These are phyloP conservation scores for Glonium stellatum DNA, from an alignment of 495 filamentous ascomycete genomes.

Conservation along the genomic window DNA sequence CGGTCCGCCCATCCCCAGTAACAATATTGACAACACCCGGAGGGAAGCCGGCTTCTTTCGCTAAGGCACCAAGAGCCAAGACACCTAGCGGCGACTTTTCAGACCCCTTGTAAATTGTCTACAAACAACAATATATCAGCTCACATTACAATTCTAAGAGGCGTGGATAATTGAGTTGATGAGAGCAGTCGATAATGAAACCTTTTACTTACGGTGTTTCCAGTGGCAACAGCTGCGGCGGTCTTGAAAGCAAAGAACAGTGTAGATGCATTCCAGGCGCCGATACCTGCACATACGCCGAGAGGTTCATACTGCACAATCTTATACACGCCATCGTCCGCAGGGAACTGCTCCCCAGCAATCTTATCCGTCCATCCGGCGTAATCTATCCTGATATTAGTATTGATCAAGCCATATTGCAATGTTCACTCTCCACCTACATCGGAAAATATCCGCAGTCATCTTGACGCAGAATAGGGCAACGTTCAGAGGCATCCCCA, in stretches of 20 bases:
- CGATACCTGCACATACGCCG: conserved; percentile 36
- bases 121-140: neutral
- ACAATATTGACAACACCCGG: conserved; percentile 37
- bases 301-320: conserved; percentile 38
- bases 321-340: conserved; percentile 35
- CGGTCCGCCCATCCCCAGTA: conserved; percentile 30
- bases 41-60: conserved; percentile 37
- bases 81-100: conserved; percentile 34
- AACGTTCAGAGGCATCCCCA: conserved; percentile 19
- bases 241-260: conserved; percentile 31
- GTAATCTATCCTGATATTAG: conserved; percentile 19
- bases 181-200: neutral
- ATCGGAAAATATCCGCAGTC: conserved; percentile 8
- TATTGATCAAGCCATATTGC: neutral
- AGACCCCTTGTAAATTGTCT: conserved; percentile 32
- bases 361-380: conserved; percentile 29
- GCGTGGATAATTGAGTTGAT: neutral
- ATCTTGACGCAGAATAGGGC: conserved; percentile 3
- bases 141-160: neutral
- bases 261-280: conserved; percentile 35
- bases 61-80: conserved; percentile 26
- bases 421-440: conserved; percentile 6
- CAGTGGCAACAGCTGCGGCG: conserved; percentile 32
- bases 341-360: conserved; percentile 19
- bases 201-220: conserved; percentile 28